Conservation (phyloP, 140 eudicot species). For the Oenanthe javanica region DNA sequence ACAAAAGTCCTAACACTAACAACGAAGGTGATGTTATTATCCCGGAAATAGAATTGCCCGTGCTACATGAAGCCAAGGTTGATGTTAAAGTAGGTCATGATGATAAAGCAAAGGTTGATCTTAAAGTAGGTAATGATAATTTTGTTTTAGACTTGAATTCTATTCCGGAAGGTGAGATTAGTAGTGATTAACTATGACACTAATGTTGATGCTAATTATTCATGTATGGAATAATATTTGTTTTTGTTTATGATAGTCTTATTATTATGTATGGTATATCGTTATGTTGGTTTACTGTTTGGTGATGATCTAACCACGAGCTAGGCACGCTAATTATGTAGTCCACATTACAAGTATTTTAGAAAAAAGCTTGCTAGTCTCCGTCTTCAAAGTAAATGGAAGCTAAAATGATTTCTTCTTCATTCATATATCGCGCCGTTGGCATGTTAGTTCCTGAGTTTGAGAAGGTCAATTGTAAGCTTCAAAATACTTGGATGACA, state of each 20-base stretch:
- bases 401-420: too few species aligned
- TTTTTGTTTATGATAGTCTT: background rate
- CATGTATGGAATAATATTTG: background rate
- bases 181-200: background rate
- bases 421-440: too few species aligned
- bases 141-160: conserved; percentile 1
- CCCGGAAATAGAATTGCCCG: background rate
- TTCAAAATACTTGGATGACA: too few species aligned
- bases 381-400: too few species aligned
- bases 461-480: too few species aligned
- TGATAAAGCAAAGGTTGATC: background rate
- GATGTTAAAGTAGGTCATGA: background rate
- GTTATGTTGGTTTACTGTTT: background rate
- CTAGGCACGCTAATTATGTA: background rate
- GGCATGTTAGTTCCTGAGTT: too few species aligned
- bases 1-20: background rate
- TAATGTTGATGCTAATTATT: background rate
- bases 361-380: background rate
- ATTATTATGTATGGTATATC: background rate
- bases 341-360: background rate
- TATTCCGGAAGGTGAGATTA: background rate
- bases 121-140: background rate
- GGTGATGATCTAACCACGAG: background rate
- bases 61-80: background rate
- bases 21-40: background rate